phyloP scores from a whole-genome alignment of 495 filamentous ascomycete species.

The Friedmanniomyces simplex region DNA sequence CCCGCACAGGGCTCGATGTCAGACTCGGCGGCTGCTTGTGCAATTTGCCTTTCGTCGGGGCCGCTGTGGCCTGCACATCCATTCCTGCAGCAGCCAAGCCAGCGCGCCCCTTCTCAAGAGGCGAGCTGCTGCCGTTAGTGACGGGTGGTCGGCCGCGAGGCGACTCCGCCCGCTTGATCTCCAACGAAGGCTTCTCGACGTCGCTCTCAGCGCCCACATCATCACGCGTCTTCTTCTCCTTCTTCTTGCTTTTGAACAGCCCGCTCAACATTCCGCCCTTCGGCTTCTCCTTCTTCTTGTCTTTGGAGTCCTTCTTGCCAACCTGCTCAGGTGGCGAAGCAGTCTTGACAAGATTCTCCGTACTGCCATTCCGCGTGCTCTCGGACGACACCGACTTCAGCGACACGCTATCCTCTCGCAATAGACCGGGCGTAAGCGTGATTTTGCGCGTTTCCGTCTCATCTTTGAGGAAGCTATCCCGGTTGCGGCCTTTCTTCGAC shows the following conservation, averaged over 20 bases:
- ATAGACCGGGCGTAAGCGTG: slow-evolving; percentile 86
- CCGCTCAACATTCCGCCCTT: slow-evolving; percentile 70
- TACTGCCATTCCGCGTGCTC: slow-evolving; percentile 23
- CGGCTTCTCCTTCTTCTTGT: slow-evolving; percentile 82
- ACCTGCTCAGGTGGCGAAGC: slow-evolving; percentile 41
- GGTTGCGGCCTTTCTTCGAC: slow-evolving; percentile 75
- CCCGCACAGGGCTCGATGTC: not conserved
- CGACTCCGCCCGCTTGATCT: slow-evolving; percentile 22
- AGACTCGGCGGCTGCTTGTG: slow-evolving; percentile 51
- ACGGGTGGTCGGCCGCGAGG: slow-evolving; percentile 7
- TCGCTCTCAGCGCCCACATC: slow-evolving; percentile 47
- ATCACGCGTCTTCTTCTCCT: slow-evolving; percentile 68
- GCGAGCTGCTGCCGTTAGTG: slow-evolving; percentile 19
- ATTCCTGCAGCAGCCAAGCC: not conserved
- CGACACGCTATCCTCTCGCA: slow-evolving; percentile 61
- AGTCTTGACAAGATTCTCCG: slow-evolving; percentile 51
- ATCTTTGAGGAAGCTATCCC: slow-evolving; percentile 94
- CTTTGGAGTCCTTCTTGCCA: slow-evolving; percentile 60
- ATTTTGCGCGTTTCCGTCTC: slow-evolving; percentile 97
- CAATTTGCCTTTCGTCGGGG: slow-evolving; percentile 58
- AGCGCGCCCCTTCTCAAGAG: slow-evolving; percentile 41
- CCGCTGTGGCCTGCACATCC: not conserved
- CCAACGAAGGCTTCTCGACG: slow-evolving; percentile 45
- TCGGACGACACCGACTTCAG: slow-evolving; percentile 11
- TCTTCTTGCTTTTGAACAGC: slow-evolving; percentile 89